phyloP scores from a whole-genome alignment of 768 basidiomycete genomes.

The Phylloporus sp. region DNA sequence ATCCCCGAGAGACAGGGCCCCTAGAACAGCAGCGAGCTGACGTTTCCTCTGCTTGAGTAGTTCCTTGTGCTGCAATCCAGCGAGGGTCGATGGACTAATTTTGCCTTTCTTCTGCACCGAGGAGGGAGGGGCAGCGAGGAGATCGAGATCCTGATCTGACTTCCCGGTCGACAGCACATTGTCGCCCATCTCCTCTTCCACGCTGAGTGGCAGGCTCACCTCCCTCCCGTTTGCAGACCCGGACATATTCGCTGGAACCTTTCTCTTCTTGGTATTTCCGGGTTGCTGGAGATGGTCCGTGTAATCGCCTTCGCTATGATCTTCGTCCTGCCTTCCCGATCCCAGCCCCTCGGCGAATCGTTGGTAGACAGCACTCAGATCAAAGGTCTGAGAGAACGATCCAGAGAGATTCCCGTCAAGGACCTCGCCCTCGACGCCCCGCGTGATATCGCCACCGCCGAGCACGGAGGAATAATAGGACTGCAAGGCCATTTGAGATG shows the following conservation, averaged over 20 bases:
- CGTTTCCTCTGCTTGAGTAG: slow-evolving; percentile 62
- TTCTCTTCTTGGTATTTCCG: slow-evolving; percentile 84
- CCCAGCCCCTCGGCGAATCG: slow-evolving; percentile 22
- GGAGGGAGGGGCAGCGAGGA: slow-evolving; percentile 16
- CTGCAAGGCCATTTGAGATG: slow-evolving; percentile 56
- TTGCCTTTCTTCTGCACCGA: slow-evolving; percentile 36
- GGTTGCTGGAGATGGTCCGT: slow-evolving; percentile 68
- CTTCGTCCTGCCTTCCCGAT: slow-evolving; percentile 43
- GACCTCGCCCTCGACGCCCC: slow-evolving; percentile 23
- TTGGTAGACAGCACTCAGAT: slow-evolving; percentile 26
- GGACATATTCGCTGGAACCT: slow-evolving; percentile 65
- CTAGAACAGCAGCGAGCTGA: slow-evolving; percentile 66
- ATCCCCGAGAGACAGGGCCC: slow-evolving; percentile 61
- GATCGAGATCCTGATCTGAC: slow-evolving; percentile 22
- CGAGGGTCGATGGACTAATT: slow-evolving; percentile 56
- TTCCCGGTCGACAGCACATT: slow-evolving; percentile 25
- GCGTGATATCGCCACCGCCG: slow-evolving; percentile 37
- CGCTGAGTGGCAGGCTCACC: slow-evolving; percentile 37
- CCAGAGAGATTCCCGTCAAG: slow-evolving; percentile 16
- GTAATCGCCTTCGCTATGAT: slow-evolving; percentile 56
- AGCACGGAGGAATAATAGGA: slow-evolving; percentile 60
- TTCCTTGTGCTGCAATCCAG: slow-evolving; percentile 73
- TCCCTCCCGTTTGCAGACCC: slow-evolving; percentile 41
- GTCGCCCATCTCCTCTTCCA: slow-evolving; percentile 38
- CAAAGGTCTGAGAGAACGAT: slow-evolving; percentile 23